A percentile compares a stretch with the other conserved stretches of the same genome.
These are phyloP conservation scores for Talaromyces amestolkiae DNA, from an alignment of 2,329 filamentous ascomycete species.

Conservation along the genomic window DNA sequence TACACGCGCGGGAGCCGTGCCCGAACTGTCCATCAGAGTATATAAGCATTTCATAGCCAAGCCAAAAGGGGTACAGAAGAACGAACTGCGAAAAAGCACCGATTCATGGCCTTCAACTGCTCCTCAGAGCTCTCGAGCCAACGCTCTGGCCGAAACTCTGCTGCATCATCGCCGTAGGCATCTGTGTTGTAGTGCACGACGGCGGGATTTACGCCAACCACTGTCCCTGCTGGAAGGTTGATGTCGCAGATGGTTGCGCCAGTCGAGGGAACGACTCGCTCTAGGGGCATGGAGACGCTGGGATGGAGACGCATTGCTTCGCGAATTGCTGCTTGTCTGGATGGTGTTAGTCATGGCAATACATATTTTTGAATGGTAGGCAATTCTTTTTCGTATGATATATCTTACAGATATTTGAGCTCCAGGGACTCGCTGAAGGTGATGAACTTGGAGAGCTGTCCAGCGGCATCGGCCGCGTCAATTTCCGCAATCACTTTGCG, in stretches of 20 bases:
- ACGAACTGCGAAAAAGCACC: neutral
- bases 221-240: neutral
- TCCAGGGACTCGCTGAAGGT: neutral
- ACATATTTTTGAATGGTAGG: no score
- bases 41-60: neutral
- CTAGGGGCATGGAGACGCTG: neutral
- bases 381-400: no score
- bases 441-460: neutral
- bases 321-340: neutral
- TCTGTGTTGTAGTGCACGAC: neutral
- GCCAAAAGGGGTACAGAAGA: neutral
- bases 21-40: neutral
- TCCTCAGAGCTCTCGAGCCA: slow-evolving; percentile 3
- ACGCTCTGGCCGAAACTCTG: neutral
- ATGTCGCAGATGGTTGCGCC: neutral
- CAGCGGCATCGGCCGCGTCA: neutral
- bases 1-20: neutral
- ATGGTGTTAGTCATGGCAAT: neutral
- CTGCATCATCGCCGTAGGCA: neutral
- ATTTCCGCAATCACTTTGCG: neutral
- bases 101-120: neutral
- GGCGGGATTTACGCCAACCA: neutral
- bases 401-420: neutral
- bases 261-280: neutral
- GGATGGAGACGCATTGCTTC: slow-evolving; percentile 7